Evolutionary conservation across 345 rosid species (phyloP), one percentile per base, ranked within the genome.

Genomic region (Lumnitzera racemosa): DNA sequence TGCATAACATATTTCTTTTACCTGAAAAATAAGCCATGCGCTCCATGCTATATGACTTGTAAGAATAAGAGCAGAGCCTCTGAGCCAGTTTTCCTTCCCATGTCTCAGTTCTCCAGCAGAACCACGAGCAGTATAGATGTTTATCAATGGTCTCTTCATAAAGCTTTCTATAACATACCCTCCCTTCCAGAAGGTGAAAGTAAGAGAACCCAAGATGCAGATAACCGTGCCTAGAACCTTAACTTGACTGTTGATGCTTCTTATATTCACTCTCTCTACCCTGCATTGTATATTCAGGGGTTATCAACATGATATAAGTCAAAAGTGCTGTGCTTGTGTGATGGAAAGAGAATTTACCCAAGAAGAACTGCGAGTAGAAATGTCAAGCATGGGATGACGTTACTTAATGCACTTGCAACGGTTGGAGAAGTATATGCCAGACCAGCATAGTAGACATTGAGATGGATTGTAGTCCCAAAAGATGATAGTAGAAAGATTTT

Each of bases 141-240:
- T 69, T 53, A 83, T 48, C 51, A 80, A 62, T 3, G 83, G 83
- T 58, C 58, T 65, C 12, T 70, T 24, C 53, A 48, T 64, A 55
- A 69, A 53, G 72, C 80, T 61, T 62, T 68, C 67, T 31, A 58
- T 61, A 13, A 76, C 51, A 46, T 56, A 72, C n/a, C 72, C 75
- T 52, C 72, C 81, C 65, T 70, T 83, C 79, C 88, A 80, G 55
- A 80, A 74, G 51, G 78, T 78, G 57, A 80, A 80, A 12, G 67
- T 43, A 41, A 83, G 76, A 17, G 83, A 78, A 0, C 85, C 75
- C 13, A 58, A 64, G 3, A 80, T 12, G 69, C 80, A 75, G 5
- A 72, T 51, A 5, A 68, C 11, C 0, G 77, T 67, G 12, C 82
- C 85, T 1, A 68, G 2, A 14, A 74, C 67, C 64, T 78, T 83